Evolutionary conservation across 306 rosid genomes (phyloP).

Genomic region (Sicyos edulis): DNA sequence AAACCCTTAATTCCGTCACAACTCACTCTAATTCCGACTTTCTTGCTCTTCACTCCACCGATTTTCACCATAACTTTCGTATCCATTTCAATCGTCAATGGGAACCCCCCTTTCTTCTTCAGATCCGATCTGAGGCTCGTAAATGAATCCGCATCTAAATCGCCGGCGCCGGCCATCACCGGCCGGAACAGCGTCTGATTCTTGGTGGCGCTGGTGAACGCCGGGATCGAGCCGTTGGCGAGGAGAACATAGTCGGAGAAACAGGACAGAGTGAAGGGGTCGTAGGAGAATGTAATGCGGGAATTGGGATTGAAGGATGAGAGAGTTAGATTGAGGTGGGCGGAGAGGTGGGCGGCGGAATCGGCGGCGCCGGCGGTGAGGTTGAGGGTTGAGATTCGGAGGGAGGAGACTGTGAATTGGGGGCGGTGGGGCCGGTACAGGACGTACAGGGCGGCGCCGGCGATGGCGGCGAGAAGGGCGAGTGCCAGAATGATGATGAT

Average conservation of each 20-base stretch:
- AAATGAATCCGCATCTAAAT: constrained; percentile 63
- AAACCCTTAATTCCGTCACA: constrained; percentile 59
- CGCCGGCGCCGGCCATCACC: constrained; percentile 36
- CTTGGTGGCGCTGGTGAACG: constrained; percentile 50
- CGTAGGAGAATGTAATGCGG: constrained; percentile 69
- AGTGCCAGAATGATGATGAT: constrained; percentile 44
- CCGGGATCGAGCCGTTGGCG: constrained; percentile 66
- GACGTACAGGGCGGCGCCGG: constrained; percentile 67
- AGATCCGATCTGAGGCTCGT: constrained; percentile 68
- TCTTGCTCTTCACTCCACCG: constrained; percentile 60
- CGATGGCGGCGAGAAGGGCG: constrained; percentile 59
- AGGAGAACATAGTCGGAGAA: constrained; percentile 39
- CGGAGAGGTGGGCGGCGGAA: constrained; percentile 45
- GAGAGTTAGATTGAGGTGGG: constrained; percentile 70
- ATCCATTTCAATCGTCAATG: constrained; percentile 66
- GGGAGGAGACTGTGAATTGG: constrained; percentile 66
- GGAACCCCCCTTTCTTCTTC: constrained; percentile 56
- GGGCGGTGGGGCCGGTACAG: constrained; percentile 92
- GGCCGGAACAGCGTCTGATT: constrained; percentile 62
- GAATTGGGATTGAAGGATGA: constrained; percentile 70
- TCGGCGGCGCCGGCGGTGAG: constrained; percentile 55
- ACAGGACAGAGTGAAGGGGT: constrained; percentile 41
- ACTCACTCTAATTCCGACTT: constrained; percentile 72
- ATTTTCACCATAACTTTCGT: constrained; percentile 73
- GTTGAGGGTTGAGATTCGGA: constrained; percentile 72